phyloP scores from a whole-genome alignment of 495 filamentous ascomycete genomes.

The Penicillium lividum region DNA sequence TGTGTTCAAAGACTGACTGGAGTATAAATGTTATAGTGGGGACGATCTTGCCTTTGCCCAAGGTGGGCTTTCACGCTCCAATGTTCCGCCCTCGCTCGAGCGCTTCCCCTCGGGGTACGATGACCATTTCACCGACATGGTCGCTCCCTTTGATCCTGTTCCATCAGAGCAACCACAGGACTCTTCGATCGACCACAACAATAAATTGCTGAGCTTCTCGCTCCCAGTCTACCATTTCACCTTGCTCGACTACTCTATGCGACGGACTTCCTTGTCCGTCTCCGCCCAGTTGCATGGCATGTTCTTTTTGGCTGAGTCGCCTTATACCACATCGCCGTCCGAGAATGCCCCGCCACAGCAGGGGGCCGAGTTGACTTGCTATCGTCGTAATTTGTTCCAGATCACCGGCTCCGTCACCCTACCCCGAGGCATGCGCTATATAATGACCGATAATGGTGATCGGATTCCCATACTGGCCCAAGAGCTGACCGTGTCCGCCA shows the following conservation, averaged over 20 bases:
- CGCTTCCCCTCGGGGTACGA: conserved; percentile 60
- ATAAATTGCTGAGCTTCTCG: conserved; percentile 80
- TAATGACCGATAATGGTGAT: conserved; percentile 77
- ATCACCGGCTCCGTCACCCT: conserved; percentile 81
- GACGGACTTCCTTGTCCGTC: conserved; percentile 61
- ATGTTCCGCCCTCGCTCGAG: conserved; percentile 24
- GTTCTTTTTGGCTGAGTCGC: conserved; percentile 91
- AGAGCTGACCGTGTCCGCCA: conserved; percentile 77
- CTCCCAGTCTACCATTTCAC: conserved; percentile 67
- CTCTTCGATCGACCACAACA: conserved; percentile 63
- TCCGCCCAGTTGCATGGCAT: conserved; percentile 88
- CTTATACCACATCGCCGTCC: conserved; percentile 65
- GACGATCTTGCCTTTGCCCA: conserved; percentile 47
- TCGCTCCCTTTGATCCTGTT: conserved; percentile 53
- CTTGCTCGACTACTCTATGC: conserved; percentile 67
- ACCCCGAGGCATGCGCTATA: conserved; percentile 68
- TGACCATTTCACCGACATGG: conserved; percentile 63
- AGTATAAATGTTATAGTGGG: conserved; percentile 18
- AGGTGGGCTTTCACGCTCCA: conserved; percentile 30
- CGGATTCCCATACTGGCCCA: conserved; percentile 72
- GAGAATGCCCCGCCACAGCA: conserved; percentile 61
- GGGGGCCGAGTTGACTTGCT: conserved; percentile 81
- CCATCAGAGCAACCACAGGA: conserved; percentile 43
- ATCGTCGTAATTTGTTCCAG: conserved; percentile 87
- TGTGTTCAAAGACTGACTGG: not conserved